phyloP scores from a whole-genome alignment of 2,329 filamentous ascomycete genomes.

The Aspergillus glaucus region DNA sequence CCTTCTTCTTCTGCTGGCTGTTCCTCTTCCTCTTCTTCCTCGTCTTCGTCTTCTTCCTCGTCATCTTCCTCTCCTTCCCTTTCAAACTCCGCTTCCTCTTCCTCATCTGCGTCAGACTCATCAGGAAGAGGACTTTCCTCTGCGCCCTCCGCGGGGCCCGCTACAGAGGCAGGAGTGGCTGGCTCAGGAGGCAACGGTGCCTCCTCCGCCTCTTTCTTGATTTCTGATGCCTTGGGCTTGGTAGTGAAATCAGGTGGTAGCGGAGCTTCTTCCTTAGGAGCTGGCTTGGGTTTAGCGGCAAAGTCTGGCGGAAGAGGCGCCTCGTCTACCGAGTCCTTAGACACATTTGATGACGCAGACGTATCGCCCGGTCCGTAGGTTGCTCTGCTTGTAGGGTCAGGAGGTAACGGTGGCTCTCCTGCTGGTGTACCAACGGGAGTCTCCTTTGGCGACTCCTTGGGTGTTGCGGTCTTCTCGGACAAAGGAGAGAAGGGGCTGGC shows the following conservation, averaged over 20 bases:
- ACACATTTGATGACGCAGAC: constrained; percentile 41
- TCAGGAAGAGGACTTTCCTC: constrained; percentile 24
- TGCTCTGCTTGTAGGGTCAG: constrained; percentile 42
- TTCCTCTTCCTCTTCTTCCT: constrained; percentile 39
- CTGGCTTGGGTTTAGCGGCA: constrained; percentile 12
- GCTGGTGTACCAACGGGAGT: constrained; percentile 22
- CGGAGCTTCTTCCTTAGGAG: constrained; percentile 15
- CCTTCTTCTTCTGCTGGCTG: constrained; percentile 26
- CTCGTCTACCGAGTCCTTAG: constrained; percentile 36
- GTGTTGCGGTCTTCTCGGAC: constrained; percentile 28
- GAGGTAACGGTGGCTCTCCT: constrained; percentile 37
- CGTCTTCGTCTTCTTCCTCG: constrained; percentile 39
- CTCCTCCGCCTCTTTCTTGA: constrained; percentile 7
- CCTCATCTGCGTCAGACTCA: constrained; percentile 25
- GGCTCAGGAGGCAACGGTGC: constrained; percentile 24
- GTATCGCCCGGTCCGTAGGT: constrained; percentile 44
- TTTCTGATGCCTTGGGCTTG: constrained; percentile 8
- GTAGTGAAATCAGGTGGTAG: constrained; percentile 19
- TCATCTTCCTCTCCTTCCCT: constrained; percentile 31
- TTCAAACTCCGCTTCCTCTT: constrained; percentile 19
- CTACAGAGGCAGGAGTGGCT: constrained; percentile 5
- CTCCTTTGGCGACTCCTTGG: constrained; percentile 29
- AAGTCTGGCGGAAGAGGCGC: constrained; percentile 33
- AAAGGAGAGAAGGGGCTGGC: constrained; percentile 24
- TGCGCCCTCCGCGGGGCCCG: constrained; percentile 14